These are phyloP conservation scores for Persicaria maculosa DNA, from an alignment of 148 eudicot genomes.

Conservation along the genomic window DNA sequence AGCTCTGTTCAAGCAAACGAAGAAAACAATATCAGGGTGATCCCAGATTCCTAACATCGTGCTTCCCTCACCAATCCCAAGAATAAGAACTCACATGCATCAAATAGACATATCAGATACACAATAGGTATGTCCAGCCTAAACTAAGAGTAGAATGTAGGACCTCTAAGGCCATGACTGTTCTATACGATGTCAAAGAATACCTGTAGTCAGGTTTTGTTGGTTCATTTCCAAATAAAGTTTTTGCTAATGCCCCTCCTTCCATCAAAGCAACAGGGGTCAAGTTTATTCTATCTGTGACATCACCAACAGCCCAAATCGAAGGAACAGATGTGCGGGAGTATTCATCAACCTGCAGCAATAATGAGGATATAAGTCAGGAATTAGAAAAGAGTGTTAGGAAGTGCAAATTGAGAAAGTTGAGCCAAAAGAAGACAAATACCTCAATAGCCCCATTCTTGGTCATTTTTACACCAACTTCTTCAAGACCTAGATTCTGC, in stretches of 20 bases:
- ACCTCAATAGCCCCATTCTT: slow-evolving; percentile 89
- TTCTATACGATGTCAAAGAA: slow-evolving; percentile 7
- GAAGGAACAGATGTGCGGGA: slow-evolving; percentile 91
- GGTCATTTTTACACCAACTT: slow-evolving; percentile 68
- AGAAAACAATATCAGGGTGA: slow-evolving; percentile 19
- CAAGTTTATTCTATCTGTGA: slow-evolving; percentile 90
- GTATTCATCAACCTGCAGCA: slow-evolving; percentile 71
- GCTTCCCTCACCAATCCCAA: neutral
- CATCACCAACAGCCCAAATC: slow-evolving; percentile 99
- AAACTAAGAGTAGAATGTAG: neutral
- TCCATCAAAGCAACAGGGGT: slow-evolving; percentile 99
- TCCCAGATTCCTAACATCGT: neutral
- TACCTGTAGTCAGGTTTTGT: slow-evolving; percentile 94
- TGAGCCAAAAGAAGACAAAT: slow-evolving; percentile 9
- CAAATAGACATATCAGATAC: neutral
- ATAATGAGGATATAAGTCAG: slow-evolving; percentile 19
- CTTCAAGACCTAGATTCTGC: slow-evolving; percentile 92
- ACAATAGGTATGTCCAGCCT: neutral
- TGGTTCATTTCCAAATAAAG: slow-evolving; percentile 75
- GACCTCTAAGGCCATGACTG: neutral
- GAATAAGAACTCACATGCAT: neutral
- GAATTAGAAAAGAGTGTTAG: slow-evolving; percentile 6
- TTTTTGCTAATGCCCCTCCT: slow-evolving; percentile 91
- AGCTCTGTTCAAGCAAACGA: slow-evolving; percentile 42
- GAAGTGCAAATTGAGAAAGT: neutral